Evolutionary conservation across 306 rosid species (phyloP), one percentile per base, ranked within the genome.

Genomic region (Lathyrus oleraceus): DNA sequence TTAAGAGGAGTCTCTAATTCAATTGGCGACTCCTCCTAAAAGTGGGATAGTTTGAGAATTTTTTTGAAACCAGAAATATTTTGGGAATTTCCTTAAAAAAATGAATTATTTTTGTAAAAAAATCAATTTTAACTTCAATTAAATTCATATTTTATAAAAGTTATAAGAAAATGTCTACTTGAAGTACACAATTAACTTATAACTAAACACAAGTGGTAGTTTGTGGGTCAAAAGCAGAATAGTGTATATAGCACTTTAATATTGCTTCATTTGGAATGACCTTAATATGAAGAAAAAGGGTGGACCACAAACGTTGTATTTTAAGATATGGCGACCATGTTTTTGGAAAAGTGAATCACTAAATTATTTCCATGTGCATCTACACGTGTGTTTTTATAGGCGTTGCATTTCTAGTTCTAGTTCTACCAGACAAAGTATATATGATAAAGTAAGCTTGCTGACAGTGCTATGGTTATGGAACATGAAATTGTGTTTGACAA

Each of bases 321-420:
- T 15, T 6, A 45, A 17, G 14, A 43, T 4, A 10, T 10, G 36
- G 59, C 3, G 20, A 8, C 5, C 20, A 27, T 70, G 57, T 15
- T 59, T 17, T 45, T 12, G 13, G 15, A 43, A 30, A 30, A 72
- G 71, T 40, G 6, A 25, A 51, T 62, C 19, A 15, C 15, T 52
- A 61, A 21, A 61, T 73, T 27, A 21, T 72, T 62, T 47, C 17
- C 51, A 60, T 45, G 45, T 21, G 13, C 71, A 30, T 61, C 35
- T n/a, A 21, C 27, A 8, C 38, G 6, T 21, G 19, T 1, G 3
- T 23, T 23, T 51, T 51, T n/a, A n/a, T 17, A 14, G 15, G 14
- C 16, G 9, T 45, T 45, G 52, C 6, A 62, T 39, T 10, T 35
- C 23, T n/a, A 60, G 23, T 12, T 28, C 45, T 35, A 5, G 23